Base-by-base conservation (phyloP, 2,329 filamentous ascomycete species). In the Podosphaera xanthii region DNA sequence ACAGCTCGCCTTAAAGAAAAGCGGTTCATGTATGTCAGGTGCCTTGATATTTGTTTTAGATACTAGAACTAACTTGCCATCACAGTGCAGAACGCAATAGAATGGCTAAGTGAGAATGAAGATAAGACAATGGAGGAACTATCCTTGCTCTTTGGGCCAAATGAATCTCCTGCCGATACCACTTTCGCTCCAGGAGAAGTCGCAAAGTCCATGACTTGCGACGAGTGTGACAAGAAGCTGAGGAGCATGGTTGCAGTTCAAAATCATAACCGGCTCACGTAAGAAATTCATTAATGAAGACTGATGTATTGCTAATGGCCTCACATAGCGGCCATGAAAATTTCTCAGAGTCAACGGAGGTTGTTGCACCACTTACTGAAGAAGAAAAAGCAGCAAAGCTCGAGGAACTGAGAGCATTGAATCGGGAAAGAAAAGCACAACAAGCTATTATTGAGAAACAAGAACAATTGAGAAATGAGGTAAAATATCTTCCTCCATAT, bases 211-310 rank as follows among this genome's bases (percentile, higher is more conserved):
- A 80, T 97, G 59, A 78, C 94, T 57, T 98, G 92, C 77, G 92
- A 95, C 64, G 91, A 96, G 60, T 98, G 92, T 69, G 85, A 86
- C 68, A 96, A 95, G 77, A 85, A 82, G 69, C 94, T 98, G 72
- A 79, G 87, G 64, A 87, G 81, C 67, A 80, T 84, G 63, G 82
- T 82, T 34, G 81, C 91, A 64, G 92, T 90, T 8, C 84, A 91
- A 67, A 95, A 88, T 70, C 92, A 98, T 70, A 92, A 89, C 38
- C 81, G 81, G 67, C 95, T 94, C 74, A 91, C 87, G 74, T 84
- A 70, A 62, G 38, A 44, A 14, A 50, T 7, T 31, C 2, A 35
- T n/a, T 30, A 50, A 50, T 50, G 57, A 53, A 59, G 54, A 59
- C 59, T 60, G 22, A 50, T 7, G 52, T 48, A 48, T 34, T 59